A percentile compares a stretch with the other conserved stretches of the same genome.
phyloP scores from a whole-genome alignment of 257 asterid species.

The Paraleonurus japonicus region DNA sequence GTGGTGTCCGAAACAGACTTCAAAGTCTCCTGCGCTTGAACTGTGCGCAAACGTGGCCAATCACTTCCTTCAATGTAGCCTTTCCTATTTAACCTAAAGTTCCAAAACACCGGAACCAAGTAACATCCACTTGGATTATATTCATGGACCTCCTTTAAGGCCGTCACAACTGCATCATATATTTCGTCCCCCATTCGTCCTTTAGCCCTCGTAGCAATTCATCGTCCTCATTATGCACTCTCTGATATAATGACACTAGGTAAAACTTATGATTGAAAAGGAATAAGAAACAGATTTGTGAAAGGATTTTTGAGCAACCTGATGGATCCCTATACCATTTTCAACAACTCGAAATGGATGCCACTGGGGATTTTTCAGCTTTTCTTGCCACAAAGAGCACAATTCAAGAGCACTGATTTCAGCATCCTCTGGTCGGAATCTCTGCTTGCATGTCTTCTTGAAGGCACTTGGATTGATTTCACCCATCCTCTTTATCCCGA shows the following conservation, averaged over 20 bases:
- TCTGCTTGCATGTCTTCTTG: conserved; percentile 43
- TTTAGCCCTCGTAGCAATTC: conserved; percentile 35
- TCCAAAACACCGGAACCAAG: conserved; percentile 56
- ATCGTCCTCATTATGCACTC: conserved; percentile 42
- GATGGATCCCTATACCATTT: conserved; percentile 27
- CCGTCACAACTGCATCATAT: conserved; percentile 36
- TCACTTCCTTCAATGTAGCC: conserved; percentile 55
- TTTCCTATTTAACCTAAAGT: conserved; percentile 43
- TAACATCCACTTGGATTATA: conserved; percentile 57
- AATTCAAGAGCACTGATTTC: conserved; percentile 49
- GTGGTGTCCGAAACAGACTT: not conserved
- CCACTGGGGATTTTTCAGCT: conserved; percentile 50
- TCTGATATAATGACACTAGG: conserved; percentile 22
- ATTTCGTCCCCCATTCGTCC: conserved; percentile 48
- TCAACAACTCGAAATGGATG: conserved; percentile 51
- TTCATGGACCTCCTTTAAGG: conserved; percentile 37
- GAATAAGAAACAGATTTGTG: not conserved
- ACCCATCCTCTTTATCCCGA: conserved; percentile 78
- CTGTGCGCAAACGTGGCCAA: conserved; percentile 29
- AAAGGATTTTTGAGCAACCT: conserved; percentile 33
- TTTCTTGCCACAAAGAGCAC: conserved; percentile 73
- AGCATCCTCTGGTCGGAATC: conserved; percentile 48
- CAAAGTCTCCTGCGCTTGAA: conserved; percentile 46
- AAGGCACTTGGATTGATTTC: conserved; percentile 59
- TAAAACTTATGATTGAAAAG: not conserved